Conservation (phyloP, 2,329 filamentous ascomycete genomes). For the Fusarium papillatum region DNA sequence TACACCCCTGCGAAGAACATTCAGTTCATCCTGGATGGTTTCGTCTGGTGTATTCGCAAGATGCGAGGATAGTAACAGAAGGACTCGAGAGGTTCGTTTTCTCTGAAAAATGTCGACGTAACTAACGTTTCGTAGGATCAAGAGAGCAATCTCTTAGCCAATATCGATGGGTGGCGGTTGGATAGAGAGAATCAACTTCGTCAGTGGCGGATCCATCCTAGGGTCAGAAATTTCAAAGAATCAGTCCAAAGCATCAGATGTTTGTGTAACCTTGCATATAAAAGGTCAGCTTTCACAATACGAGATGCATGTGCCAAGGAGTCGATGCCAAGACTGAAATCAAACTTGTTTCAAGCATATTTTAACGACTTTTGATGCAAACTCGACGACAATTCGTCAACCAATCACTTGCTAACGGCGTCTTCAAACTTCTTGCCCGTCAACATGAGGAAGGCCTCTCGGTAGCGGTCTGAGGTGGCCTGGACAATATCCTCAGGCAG, state of each 20-base stretch:
- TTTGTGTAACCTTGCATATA: neutral
- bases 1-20: slow-evolving; percentile 63
- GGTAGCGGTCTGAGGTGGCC: slow-evolving; percentile 78
- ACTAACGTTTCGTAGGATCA: slow-evolving; percentile 31
- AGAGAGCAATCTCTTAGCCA: slow-evolving; percentile 20
- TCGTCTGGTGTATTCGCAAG: slow-evolving; percentile 64
- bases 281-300: neutral
- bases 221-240: slow-evolving; percentile 20
- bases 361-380: slow-evolving; percentile 4
- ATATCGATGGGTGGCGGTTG: neutral
- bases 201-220: neutral
- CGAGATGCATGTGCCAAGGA: neutral
- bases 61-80: slow-evolving; percentile 50
- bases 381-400: neutral
- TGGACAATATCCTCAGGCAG: slow-evolving; percentile 81
- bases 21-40: slow-evolving; percentile 65
- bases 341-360: slow-evolving; percentile 23
- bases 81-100: slow-evolving; percentile 51
- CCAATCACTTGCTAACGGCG: slow-evolving; percentile 24
- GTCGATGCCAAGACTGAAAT: slow-evolving; percentile 25
- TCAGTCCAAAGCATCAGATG: neutral
- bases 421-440: slow-evolving; percentile 65
- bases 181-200: neutral
- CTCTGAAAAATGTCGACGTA: neutral
- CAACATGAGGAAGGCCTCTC: slow-evolving; percentile 79